Base-by-base conservation (phyloP, 495 filamentous ascomycete species). In the Eremomyces bilateralis region DNA sequence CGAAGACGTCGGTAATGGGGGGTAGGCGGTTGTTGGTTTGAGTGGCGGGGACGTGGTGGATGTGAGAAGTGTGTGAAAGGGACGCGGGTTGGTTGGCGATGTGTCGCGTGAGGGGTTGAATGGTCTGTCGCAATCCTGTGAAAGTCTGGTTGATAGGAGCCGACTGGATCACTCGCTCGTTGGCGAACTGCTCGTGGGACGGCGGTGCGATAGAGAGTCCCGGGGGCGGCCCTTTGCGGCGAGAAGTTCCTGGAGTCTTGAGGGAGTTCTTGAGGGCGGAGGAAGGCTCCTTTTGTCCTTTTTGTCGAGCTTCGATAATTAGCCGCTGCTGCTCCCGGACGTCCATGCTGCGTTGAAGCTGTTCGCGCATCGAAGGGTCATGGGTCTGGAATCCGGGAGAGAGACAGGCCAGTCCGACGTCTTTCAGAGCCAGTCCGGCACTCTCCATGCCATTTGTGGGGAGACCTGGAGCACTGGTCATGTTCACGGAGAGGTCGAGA, bases 111-210 rank as follows among this genome's bases (percentile, higher is more conserved):
- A 79, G 58, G 1, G 78, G 79, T 43, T 80, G 77, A 11, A 80
- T 70, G 44, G 82, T 72, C 44, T 85, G 76, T 39, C 80, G 67
- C 8, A 59, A 52, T 29, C 88, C 85, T 11, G 88, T 93, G 53
- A 97, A 97, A 11, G 80, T 84, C 52, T 91, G 83, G 47, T 92
- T 68, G n/a, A 97, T 62, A 11, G 88, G 88, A 2, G 88, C 88
- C 3, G 88, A 97, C 57, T 97, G 88, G 36, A 97, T 85, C 20
- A 97, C 83, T 37, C 88, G 66, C 57, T 97, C 88, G 48, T 88
- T 75, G 34, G 88, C 84, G 46, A 97, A 97, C 31, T 90, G 80
- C 36, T 84, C 71, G 42, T 90, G 82, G n/a, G 84, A 81, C 0
- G 88, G 88, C 12, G 88, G 81, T n/a, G 85, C 77, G 41, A 97